Conservation (phyloP, 768 basidiomycete genomes). For the Guyanaporus albipodus region DNA sequence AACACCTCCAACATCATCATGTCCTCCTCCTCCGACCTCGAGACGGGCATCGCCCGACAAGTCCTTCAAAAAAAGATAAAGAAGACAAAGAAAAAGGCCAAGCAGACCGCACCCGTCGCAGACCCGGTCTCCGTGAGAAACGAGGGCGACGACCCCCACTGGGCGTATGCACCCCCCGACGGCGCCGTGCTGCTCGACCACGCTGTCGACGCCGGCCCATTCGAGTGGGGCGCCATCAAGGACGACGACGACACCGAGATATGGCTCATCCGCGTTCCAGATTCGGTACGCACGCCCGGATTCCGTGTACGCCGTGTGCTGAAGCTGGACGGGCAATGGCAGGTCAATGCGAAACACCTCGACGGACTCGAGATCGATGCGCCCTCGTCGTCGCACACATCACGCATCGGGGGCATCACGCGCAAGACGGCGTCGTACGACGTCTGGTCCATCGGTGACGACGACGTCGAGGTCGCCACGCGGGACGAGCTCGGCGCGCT, state of each 20-base stretch:
- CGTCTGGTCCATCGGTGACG: constrained; percentile 57
- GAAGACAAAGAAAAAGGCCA: constrained; percentile 11
- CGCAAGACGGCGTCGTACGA: constrained; percentile 57
- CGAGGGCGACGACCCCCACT: constrained; percentile 51
- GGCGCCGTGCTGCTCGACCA: constrained; percentile 49
- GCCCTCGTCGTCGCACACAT: constrained; percentile 34
- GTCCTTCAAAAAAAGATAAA: constrained; percentile 9
- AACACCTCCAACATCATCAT: constrained; percentile 2
- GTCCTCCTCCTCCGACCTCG: constrained; percentile 25
- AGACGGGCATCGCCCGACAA: constrained; percentile 4
- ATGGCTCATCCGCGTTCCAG: constrained; percentile 69
- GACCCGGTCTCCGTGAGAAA: constrained; percentile 36
- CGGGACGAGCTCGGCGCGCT: constrained; percentile 64
- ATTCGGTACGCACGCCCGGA: constrained; percentile 46
- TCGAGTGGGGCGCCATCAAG: constrained; percentile 66
- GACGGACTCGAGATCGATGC: constrained; percentile 47
- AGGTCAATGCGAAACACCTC: constrained; percentile 64
- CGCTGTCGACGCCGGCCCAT: constrained; percentile 41
- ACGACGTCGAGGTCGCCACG: constrained; percentile 41
- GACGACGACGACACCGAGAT: constrained; percentile 57
- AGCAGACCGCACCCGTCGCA: neutral
- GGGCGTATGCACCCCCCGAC: constrained; percentile 58
- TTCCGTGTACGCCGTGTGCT: neutral
- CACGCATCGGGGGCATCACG: constrained; percentile 45
- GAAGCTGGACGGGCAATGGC: neutral